Conservation (phyloP, 768 basidiomycete species). For the Floccularia luteovirens region DNA sequence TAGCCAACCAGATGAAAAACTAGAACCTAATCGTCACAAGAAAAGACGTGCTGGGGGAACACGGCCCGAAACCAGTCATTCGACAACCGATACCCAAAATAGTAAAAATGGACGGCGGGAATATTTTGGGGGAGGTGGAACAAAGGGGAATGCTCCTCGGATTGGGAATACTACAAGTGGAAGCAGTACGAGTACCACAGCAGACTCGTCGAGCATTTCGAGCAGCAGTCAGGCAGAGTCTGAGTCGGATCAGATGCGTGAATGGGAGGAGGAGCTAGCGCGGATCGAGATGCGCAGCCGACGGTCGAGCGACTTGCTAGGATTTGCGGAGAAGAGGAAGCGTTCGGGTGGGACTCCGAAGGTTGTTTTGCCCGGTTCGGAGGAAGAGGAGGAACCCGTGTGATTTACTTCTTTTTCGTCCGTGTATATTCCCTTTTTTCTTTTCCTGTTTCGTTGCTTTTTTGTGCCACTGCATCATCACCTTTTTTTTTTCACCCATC, state of each 20-base stretch:
- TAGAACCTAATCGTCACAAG: slow-evolving; percentile 4
- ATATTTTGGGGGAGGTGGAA: slow-evolving; percentile 12
- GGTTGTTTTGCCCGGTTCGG: slow-evolving; percentile 9
- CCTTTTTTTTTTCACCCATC: no score
- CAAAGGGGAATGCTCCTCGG: slow-evolving; percentile 8
- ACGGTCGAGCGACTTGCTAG: slow-evolving; percentile 37
- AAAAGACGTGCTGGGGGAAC: neutral
- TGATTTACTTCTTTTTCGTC: slow-evolving; percentile 4
- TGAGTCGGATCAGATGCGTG: slow-evolving; percentile 36
- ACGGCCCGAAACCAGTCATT: slow-evolving; percentile 6
- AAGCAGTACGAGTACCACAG: slow-evolving; percentile 27
- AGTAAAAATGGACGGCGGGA: slow-evolving; percentile 5
- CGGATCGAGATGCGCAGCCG: slow-evolving; percentile 61
- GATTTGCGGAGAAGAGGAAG: slow-evolving; percentile 34
- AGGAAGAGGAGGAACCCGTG: slow-evolving; percentile 6
- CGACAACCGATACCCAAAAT: slow-evolving; percentile 6
- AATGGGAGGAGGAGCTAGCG: slow-evolving; percentile 76
- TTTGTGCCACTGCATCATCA: no score
- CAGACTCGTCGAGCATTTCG: slow-evolving; percentile 19
- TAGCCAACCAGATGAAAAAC: slow-evolving; percentile 7
- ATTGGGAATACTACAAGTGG: slow-evolving; percentile 16
- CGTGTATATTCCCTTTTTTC: no score
- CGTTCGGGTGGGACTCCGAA: slow-evolving; percentile 15
- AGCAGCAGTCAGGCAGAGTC: slow-evolving; percentile 13
- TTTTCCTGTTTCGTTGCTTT: no score